Evolutionary conservation across 768 basidiomycete genomes (phyloP).

Genomic region (Cyclocybe aegerita): DNA sequence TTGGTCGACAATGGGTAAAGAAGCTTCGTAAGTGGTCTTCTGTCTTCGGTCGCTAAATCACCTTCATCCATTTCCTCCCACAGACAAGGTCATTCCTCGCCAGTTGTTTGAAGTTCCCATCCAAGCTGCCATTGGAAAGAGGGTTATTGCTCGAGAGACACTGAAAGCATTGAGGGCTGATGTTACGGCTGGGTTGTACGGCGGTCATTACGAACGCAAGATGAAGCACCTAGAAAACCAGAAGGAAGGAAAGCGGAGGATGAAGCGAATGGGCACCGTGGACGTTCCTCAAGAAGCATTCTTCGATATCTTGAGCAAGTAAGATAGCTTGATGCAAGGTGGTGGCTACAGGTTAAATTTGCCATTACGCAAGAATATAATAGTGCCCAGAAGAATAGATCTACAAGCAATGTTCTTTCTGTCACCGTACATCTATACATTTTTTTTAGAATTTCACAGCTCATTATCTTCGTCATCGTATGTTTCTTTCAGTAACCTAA

Average conservation of each 20-base stretch:
- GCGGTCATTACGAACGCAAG: conserved; percentile 95
- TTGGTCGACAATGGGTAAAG: conserved; percentile 86
- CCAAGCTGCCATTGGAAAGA: conserved; percentile 87
- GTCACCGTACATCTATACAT: conserved; percentile 13
- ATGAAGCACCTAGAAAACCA: conserved; percentile 87
- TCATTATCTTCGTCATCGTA: conserved; percentile 95
- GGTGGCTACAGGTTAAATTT: conserved; percentile 8
- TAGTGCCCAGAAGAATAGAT: conserved; percentile 12
- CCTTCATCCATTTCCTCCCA: neutral
- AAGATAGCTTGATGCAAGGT: neutral
- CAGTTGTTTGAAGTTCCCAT: conserved; percentile 96
- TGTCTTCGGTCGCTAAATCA: neutral
- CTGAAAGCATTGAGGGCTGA: conserved; percentile 85
- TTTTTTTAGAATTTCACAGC: conserved; percentile 40
- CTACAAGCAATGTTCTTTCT: conserved; percentile 4
- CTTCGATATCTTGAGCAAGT: conserved; percentile 81
- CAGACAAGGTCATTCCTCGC: conserved; percentile 89
- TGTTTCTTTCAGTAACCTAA: conserved; percentile 85
- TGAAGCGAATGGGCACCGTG: conserved; percentile 88
- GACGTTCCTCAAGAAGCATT: conserved; percentile 96
- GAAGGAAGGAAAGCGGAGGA: conserved; percentile 86
- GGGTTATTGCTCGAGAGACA: conserved; percentile 87
- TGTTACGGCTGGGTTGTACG: conserved; percentile 92
- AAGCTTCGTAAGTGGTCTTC: conserved; percentile 71
- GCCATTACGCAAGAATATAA: conserved; percentile 15